Percentiles rank a stretch among this genome's conserved stretches.
These are phyloP conservation scores for Orychophragmus violaceus DNA, from an alignment of 345 rosid genomes.

Conservation along the genomic window DNA sequence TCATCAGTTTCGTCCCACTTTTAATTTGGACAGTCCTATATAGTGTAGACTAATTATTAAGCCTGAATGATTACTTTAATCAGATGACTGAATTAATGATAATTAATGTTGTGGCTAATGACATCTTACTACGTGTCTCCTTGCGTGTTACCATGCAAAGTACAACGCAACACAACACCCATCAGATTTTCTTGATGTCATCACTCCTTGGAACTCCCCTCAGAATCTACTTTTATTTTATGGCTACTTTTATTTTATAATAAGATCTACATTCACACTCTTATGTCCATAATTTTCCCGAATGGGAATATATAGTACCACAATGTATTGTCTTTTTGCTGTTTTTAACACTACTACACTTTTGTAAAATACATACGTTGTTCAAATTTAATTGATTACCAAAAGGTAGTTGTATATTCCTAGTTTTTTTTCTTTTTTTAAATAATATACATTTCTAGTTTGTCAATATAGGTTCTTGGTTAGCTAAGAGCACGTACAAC, in stretches of 20 bases:
- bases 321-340: neutral
- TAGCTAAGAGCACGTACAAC: too few relatives aligned
- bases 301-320: slow-evolving; percentile 8
- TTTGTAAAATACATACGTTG: neutral
- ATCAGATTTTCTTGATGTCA: slow-evolving; percentile 21
- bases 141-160: slow-evolving; percentile 29
- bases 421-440: too few relatives aligned
- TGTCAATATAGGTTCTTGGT: neutral
- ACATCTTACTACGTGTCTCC: slow-evolving; percentile 20
- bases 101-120: slow-evolving; percentile 7
- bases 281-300: neutral
- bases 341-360: neutral
- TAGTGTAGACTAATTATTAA: slow-evolving; percentile 16
- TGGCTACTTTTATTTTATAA: neutral
- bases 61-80: neutral
- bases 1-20: slow-evolving; percentile 24
- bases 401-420: neutral
- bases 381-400: neutral
- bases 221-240: slow-evolving; percentile 17
- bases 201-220: slow-evolving; percentile 18
- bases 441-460: neutral
- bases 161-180: slow-evolving; percentile 25
- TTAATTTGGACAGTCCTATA: neutral
- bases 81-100: neutral
- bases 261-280: neutral